Conservation (phyloP, 2,329 filamentous ascomycete species). For the Fusarium neocosmosporiellum region DNA sequence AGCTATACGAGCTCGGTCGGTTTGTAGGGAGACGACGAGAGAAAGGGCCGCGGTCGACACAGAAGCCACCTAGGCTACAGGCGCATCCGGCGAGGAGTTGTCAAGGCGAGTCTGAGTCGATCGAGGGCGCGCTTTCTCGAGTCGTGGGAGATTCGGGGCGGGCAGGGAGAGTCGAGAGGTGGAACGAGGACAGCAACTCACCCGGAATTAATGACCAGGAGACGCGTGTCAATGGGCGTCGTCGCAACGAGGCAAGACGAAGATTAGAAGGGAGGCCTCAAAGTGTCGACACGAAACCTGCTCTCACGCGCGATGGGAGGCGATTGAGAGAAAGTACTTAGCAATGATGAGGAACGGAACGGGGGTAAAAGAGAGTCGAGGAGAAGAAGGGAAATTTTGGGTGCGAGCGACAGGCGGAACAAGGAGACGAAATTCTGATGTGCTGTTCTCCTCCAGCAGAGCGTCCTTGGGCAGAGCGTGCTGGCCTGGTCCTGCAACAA, state of each 20-base stretch:
- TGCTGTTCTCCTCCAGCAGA: constrained; percentile 46
- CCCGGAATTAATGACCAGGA: constrained; percentile 41
- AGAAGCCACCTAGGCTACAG: constrained; percentile 1
- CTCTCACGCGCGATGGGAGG: constrained; percentile 43
- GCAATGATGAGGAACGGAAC: constrained; percentile 51
- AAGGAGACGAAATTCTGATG: constrained; percentile 50
- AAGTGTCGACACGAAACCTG: constrained; percentile 33
- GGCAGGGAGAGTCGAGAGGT: constrained; percentile 23
- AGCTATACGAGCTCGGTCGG: constrained; percentile 33
- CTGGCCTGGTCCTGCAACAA: constrained; percentile 43
- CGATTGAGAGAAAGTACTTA: constrained; percentile 48
- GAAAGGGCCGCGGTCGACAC: constrained; percentile 8
- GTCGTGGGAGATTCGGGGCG: constrained; percentile 8
- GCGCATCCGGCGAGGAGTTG: constrained; percentile 8
- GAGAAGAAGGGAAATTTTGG: constrained; percentile 47
- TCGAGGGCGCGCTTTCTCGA: constrained; percentile 34
- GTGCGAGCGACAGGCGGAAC: constrained; percentile 44
- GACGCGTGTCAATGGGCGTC: constrained; percentile 50
- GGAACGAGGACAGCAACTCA: constrained; percentile 42
- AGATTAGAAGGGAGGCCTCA: constrained; percentile 41
- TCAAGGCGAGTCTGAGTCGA: constrained; percentile 15
- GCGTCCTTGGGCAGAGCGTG: constrained; percentile 39
- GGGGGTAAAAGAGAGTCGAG: constrained; percentile 40
- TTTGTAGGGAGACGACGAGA: constrained; percentile 9
- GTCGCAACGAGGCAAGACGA: constrained; percentile 45